Evolutionary conservation across 345 rosid genomes (phyloP).

Genomic region (Noccaea bulbosa): DNA sequence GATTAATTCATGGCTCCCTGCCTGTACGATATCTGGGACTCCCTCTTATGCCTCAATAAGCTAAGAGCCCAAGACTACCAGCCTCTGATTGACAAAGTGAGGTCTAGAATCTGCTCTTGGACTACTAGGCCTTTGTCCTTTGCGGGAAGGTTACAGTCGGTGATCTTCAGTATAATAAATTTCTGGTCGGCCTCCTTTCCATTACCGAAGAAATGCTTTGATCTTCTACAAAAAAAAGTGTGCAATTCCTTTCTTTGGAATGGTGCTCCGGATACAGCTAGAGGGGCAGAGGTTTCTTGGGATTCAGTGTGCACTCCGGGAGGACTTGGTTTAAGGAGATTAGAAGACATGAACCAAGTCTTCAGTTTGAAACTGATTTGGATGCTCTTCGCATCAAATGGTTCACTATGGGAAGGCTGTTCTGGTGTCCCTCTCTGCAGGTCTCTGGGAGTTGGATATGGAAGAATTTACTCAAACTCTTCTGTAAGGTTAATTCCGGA

Average conservation of each 20-base stretch:
- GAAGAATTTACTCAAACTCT: too few relatives aligned
- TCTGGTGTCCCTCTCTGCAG: too few relatives aligned
- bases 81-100: too few relatives aligned
- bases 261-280: fast-evolving
- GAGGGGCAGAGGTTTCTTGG: too few relatives aligned
- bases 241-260: not conserved
- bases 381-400: not conserved
- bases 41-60: too few relatives aligned
- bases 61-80: too few relatives aligned
- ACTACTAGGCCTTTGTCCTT: not conserved
- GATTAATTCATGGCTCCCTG: too few relatives aligned
- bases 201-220: not conserved
- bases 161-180: not conserved
- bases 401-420: not conserved
- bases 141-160: not conserved
- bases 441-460: too few relatives aligned
- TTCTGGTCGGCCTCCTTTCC: not conserved
- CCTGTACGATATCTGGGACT: too few relatives aligned
- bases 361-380: not conserved
- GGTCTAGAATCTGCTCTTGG: too few relatives aligned
- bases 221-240: not conserved
- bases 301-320: not conserved
- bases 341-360: not conserved
- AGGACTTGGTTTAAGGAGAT: not conserved
- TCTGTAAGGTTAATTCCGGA: too few relatives aligned